Evolutionary conservation across 225 moss, liverwort and hornwort genomes (phyloP), one percentile per base, ranked within the genome.

Genomic region (Asterella californica): DNA sequence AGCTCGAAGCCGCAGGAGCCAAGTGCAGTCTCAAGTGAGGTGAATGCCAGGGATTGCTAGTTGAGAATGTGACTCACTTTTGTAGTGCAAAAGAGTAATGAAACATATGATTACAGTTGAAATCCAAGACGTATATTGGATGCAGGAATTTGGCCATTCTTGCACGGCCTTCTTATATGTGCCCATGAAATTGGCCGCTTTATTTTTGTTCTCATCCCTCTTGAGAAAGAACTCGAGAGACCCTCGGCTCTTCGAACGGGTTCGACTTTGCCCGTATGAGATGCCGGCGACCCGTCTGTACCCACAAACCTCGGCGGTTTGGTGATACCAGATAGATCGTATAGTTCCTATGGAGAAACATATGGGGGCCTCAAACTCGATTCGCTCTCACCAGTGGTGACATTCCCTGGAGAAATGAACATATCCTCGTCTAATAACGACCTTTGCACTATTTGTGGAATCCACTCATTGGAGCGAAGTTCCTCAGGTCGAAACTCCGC

Each of bases 161-260:
- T n/a, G n/a, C n/a, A n/a, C n/a, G n/a, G n/a, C n/a, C n/a, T n/a
- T n/a, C n/a, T n/a, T n/a, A n/a, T n/a, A n/a, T n/a, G n/a, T n/a
- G n/a, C n/a, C n/a, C n/a, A n/a, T n/a, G n/a, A n/a, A n/a, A n/a
- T n/a, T n/a, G n/a, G n/a, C n/a, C n/a, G n/a, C n/a, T n/a, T n/a
- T n/a, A n/a, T n/a, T n/a, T n/a, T n/a, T n/a, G n/a, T n/a, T n/a
- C n/a, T n/a, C n/a, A n/a, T n/a, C n/a, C n/a, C n/a, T n/a, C n/a
- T n/a, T n/a, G n/a, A n/a, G n/a, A n/a, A n/a, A n/a, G n/a, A n/a
- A n/a, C n/a, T n/a, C n/a, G n/a, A n/a, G n/a, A n/a, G n/a, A n/a
- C n/a, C n/a, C n/a, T n/a, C n/a, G n/a, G n/a, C n/a, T 82, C 79
- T 30, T 82, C 76, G 25, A 82, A 85, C 29, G 82, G 82, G 54